Conservation (phyloP, 805 yeast genomes). For the Ogataea ramenticola region DNA sequence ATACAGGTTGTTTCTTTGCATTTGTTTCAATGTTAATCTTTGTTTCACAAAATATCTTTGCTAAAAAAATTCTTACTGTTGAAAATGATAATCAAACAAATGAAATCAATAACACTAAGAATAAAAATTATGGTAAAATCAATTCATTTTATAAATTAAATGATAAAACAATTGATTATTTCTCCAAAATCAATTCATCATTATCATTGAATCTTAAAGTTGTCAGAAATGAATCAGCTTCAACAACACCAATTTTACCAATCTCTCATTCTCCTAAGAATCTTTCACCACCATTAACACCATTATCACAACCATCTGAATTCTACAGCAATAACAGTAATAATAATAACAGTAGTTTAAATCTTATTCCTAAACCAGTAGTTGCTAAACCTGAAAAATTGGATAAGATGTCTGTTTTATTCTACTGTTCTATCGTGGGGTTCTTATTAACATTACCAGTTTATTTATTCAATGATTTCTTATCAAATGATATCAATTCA, state of each 20-base stretch:
- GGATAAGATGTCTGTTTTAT: conserved; percentile 65
- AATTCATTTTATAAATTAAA: conserved; percentile 17
- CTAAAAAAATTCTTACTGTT: conserved; percentile 61
- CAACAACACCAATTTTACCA: conserved; percentile 28
- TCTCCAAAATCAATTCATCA: conserved; percentile 16
- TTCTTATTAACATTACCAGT: conserved; percentile 59
- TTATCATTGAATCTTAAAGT: conserved; percentile 20
- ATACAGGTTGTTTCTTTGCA: conserved; percentile 42
- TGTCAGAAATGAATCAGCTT: conserved; percentile 25
- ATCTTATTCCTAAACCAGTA: no score
- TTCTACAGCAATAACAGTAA: not conserved
- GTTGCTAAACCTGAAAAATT: conserved; percentile 32
- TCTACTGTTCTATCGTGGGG: conserved; percentile 67
- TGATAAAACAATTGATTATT: conserved; percentile 14
- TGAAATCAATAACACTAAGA: not conserved
- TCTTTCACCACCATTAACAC: conserved; percentile 18
- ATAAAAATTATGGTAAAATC: not conserved
- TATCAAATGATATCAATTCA: conserved; percentile 18
- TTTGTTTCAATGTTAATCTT: conserved; percentile 56
- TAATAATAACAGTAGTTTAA: conserved; percentile 3
- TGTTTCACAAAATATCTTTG: conserved; percentile 74
- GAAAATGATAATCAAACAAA: conserved; percentile 19
- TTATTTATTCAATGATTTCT: conserved; percentile 50
- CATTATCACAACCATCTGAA: conserved; percentile 16
- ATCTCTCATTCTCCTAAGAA: conserved; percentile 21